Evolutionary conservation across 2,329 filamentous ascomycete genomes (phyloP), one percentile per base, ranked within the genome.

Genomic region (Ramularia endophylla): DNA sequence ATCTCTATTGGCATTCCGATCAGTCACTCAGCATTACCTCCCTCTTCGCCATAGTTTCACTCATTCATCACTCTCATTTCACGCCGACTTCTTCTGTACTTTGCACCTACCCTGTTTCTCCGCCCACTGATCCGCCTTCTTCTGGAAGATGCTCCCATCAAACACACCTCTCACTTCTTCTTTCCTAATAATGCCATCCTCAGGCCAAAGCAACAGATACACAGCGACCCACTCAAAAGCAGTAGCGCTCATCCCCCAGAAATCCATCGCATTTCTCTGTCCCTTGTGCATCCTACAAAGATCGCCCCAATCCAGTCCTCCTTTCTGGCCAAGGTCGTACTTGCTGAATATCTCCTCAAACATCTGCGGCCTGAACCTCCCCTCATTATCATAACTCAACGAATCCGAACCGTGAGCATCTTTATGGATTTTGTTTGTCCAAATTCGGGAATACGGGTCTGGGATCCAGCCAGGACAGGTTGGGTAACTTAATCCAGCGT

Each of bases 171-270:
- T 56, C 13, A 76, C 65, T 39, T 80, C 76, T 33, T 80, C 75
- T 59, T 80, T 80, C 53, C 60, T 66, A 60, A 80, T 68, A 37
- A 64, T 63, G 0, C 76, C 76, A 53, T 80, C 73, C 29, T 69
- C 66, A 0, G 76, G 74, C 70, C 70, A 73, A 5, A 78, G 59
- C 32, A 80, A 61, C 12, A 78, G 51, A 42, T 73, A 77, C 1
- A 71, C 71, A 0, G 71, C 72, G 2, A 67, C 51, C 67, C 65
- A 73, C 48, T 74, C 71, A 27, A 73, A 65, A 13, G 67, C 50
- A 0, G 64, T 60, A 1, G 67, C 70, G 25, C 57, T 60, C 68
- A 65, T 70, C 0, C 71, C 70, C 43, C 70, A 69, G 2, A 64
- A 60, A 58, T 74, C 70, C n/a, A 54, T 55, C 3, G 57, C 47